Conservation (phyloP, 129 eudicot genomes). For the Flaveria brownii region DNA sequence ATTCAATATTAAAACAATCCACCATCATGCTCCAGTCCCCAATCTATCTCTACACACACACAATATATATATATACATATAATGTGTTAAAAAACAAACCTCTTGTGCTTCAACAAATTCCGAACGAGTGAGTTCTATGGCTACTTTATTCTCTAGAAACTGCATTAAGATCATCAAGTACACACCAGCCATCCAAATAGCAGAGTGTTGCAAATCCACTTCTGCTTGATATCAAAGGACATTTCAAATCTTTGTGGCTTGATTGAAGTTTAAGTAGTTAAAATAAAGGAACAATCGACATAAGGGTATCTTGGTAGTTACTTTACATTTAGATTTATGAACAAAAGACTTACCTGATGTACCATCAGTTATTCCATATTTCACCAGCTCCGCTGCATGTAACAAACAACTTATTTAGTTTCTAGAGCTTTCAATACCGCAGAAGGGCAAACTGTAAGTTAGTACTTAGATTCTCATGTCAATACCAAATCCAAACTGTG, state of each 20-base stretch:
- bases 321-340: slow-evolving; percentile 8
- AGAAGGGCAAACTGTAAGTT: slow-evolving; percentile 10
- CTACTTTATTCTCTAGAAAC: slow-evolving; percentile 93
- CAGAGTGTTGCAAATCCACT: slow-evolving; percentile 88
- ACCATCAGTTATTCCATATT: slow-evolving; percentile 68
- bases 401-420: slow-evolving; percentile 31
- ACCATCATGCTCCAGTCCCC: slow-evolving; percentile 17
- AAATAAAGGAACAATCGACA: background rate
- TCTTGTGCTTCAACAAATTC: slow-evolving; percentile 95
- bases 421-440: slow-evolving; percentile 17
- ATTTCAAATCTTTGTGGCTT: slow-evolving; percentile 12
- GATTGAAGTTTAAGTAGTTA: slow-evolving; percentile 1
- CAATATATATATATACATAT: background rate
- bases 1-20: background rate
- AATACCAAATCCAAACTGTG: slow-evolving; percentile 4
- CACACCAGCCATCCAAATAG: slow-evolving; percentile 96
- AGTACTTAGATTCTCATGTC: background rate
- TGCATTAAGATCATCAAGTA: slow-evolving; percentile 93
- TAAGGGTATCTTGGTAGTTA: background rate
- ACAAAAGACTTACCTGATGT: slow-evolving; percentile 52
- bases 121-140: slow-evolving; percentile 88
- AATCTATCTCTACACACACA: background rate
- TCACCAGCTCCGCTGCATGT: slow-evolving; percentile 77
- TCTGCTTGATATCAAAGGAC: slow-evolving; percentile 48
- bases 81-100: slow-evolving; percentile 45